phyloP scores from a whole-genome alignment of 768 basidiomycete genomes.

The Tylopilus subfusipes region DNA sequence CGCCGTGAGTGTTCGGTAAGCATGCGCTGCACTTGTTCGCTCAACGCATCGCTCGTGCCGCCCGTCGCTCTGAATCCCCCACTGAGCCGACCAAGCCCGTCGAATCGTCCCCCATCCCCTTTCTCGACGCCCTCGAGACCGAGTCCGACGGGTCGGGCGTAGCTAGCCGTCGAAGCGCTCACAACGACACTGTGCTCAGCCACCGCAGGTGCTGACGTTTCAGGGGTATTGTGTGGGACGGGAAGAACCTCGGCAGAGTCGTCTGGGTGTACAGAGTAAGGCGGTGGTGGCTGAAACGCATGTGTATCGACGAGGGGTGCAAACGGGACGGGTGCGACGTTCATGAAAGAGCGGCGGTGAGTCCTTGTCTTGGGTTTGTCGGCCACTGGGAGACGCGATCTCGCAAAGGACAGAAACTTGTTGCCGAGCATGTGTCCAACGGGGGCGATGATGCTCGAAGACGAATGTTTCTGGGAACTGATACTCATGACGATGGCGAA shows the following conservation, averaged over 20 bases:
- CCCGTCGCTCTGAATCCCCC: constrained; percentile 19
- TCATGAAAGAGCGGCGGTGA: constrained; percentile 11
- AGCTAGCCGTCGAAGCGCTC: not conserved
- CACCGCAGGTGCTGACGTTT: not conserved
- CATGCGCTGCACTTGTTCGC: constrained; percentile 21
- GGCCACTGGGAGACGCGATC: constrained; percentile 22
- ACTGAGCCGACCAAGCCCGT: constrained; percentile 29
- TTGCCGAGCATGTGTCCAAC: constrained; percentile 14
- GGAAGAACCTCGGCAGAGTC: constrained; percentile 10
- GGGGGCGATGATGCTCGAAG: constrained; percentile 4
- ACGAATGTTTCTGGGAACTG: constrained; percentile 8
- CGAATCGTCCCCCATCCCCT: constrained; percentile 23
- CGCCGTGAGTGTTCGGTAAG: constrained; percentile 19
- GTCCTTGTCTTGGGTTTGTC: constrained; percentile 16
- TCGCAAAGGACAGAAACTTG: constrained; percentile 20
- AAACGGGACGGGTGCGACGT: constrained; percentile 20
- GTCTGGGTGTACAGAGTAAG: constrained; percentile 15
- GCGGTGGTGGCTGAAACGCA: constrained; percentile 25
- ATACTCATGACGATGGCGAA: constrained; percentile 4
- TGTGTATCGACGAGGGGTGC: constrained; percentile 29
- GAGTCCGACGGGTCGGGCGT: constrained; percentile 17
- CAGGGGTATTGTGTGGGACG: constrained; percentile 31
- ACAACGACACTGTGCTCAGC: not conserved
- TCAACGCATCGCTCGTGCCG: constrained; percentile 10
- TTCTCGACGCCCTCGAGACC: constrained; percentile 27